These are phyloP conservation scores for Pyricularia pennisetigena DNA, from an alignment of 2,329 filamentous ascomycete species.

Conservation along the genomic window DNA sequence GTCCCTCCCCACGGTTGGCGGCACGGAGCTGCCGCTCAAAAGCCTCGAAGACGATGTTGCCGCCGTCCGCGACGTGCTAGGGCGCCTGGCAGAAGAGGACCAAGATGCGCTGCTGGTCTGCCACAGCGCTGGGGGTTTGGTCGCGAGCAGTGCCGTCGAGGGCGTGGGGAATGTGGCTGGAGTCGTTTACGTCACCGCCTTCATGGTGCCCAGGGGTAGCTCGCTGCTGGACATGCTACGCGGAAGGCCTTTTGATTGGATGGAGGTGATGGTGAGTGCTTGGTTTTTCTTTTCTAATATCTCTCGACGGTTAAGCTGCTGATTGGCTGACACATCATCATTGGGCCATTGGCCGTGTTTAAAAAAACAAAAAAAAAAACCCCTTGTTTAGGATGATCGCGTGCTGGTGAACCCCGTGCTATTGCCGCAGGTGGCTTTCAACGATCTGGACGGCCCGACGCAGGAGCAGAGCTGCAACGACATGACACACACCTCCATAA, in stretches of 20 bases:
- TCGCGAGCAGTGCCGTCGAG: conserved; percentile 17
- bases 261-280: conserved; percentile 7
- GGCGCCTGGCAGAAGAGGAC: conserved; percentile 13
- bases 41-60: conserved; percentile 15
- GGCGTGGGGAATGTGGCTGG: conserved; percentile 22
- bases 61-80: conserved; percentile 13
- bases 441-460: not conserved
- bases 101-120: conserved; percentile 21
- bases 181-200: conserved; percentile 19
- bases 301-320: too few species aligned
- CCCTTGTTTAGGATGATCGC: not conserved
- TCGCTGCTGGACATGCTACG: conserved; percentile 13
- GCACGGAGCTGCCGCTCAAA: conserved; percentile 15
- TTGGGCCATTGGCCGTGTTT: not conserved
- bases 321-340: too few species aligned
- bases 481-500: not conserved
- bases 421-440: not conserved
- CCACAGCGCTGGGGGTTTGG: conserved; percentile 23
- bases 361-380: too few species aligned
- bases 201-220: conserved; percentile 14
- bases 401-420: not conserved
- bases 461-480: not conserved
- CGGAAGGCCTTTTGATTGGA: conserved; percentile 14
- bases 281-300: not conserved
- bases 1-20: conserved; percentile 19